Evolutionary conservation across 2,329 filamentous ascomycete species (phyloP), one percentile per base, ranked within the genome.

Genomic region (Falciphora oryzae): DNA sequence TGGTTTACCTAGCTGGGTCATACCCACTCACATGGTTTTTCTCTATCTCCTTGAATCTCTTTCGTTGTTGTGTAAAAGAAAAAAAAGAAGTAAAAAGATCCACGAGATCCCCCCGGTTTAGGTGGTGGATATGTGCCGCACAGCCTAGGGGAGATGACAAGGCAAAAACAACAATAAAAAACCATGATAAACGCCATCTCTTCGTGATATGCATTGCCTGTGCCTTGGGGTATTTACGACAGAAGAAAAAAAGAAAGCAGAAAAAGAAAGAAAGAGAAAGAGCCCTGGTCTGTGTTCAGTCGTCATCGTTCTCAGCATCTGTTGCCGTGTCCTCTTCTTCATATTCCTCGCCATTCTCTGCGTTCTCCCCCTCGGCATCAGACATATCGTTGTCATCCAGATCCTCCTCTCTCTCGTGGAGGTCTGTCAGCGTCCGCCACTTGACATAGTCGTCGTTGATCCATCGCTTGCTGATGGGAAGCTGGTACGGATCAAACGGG

Each of bases 401-500:
- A 35, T 84, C 83, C 6, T 80, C 78, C 22, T 83, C 82, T 58
- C 83, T 38, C 4, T 7, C 82, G 65, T 89, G 83, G 14, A 93
- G 77, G 0, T 90, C 91, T 0, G 88, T 87, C 50, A 96, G 85
- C 6, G 88, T 84, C 68, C 86, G 85, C 91, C 92, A 97, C 62
- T 88, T 82, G 35, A 94, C 83, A 72, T 97, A 97, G 73, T 96
- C 90, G 27, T 85, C 83, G 67, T 93, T 89, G 16, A 99, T 79
- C 96, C 95, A 98, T 66, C 87, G 84, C 76, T 91, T 92, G 75
- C 93, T 97, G 69, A 87, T 81, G 0, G 93, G 93, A 62, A 99
- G 80, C 71, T 94, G 90, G 75, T 98, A 99, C 2, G 96, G 96
- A 73, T 99, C 95, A 72, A 99, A 99, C 0, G 95, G 95, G 72